Percentiles rank a stretch among this genome's conserved stretches.
phyloP scores from a whole-genome alignment of 768 basidiomycete genomes.

The Pulveroboletus sp. region DNA sequence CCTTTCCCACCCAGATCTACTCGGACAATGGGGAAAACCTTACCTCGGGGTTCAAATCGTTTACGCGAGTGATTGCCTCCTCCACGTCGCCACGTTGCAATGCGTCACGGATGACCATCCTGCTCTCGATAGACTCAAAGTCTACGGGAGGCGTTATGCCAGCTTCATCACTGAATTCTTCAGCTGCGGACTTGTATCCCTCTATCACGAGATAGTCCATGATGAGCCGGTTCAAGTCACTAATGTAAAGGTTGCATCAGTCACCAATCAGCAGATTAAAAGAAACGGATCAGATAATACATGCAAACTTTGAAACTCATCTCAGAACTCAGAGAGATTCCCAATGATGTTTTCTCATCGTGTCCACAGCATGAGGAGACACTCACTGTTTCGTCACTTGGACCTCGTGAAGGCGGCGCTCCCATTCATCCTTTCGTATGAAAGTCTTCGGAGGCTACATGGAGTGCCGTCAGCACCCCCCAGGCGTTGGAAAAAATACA shows the following conservation, averaged over 20 bases:
- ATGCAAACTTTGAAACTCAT: constrained; percentile 70
- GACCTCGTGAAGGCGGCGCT: constrained; percentile 75
- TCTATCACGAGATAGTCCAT: constrained; percentile 99
- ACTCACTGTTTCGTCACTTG: constrained; percentile 88
- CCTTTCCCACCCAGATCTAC: constrained; percentile 40
- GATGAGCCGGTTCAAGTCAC: constrained; percentile 90
- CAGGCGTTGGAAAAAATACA: constrained; percentile 15
- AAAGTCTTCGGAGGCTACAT: constrained; percentile 47
- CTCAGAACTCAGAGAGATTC: constrained; percentile 97
- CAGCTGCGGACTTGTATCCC: constrained; percentile 93
- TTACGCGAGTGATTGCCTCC: constrained; percentile 91
- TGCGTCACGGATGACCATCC: constrained; percentile 93
- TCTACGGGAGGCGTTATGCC: constrained; percentile 73
- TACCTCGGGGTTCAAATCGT: constrained; percentile 97
- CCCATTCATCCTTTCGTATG: constrained; percentile 85
- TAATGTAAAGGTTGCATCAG: constrained; percentile 35
- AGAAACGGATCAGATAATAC: constrained; percentile 73
- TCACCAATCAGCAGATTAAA: constrained; percentile 13
- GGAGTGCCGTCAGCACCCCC: neutral
- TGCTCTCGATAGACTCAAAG: constrained; percentile 86
- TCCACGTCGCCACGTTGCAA: constrained; percentile 92
- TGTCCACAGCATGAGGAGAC: constrained; percentile 14
- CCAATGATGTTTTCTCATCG: constrained; percentile 83
- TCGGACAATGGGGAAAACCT: constrained; percentile 31
- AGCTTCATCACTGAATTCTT: constrained; percentile 91